Conservation (phyloP, 345 rosid genomes). For the Hibiscus trionum region DNA sequence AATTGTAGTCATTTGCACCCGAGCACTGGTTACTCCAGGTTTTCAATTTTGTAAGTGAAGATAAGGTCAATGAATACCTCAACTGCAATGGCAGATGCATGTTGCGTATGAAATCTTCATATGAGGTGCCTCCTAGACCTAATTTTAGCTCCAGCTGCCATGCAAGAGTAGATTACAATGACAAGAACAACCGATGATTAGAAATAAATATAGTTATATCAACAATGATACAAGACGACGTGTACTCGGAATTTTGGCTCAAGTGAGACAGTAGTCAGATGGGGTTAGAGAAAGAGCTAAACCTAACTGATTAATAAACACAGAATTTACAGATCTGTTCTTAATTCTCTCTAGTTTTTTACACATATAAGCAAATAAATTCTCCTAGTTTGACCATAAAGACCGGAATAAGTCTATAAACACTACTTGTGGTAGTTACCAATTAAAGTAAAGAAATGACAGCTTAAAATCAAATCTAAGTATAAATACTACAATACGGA, state of each 20-base stretch:
- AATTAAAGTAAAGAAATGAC: background rate
- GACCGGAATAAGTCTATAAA: background rate
- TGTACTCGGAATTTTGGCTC: too few species aligned
- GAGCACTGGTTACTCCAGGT: conserved; percentile 6
- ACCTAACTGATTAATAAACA: background rate
- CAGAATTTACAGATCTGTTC: too few species aligned
- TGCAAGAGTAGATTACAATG: conserved; percentile 6
- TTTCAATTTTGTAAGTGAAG: conserved; percentile 5
- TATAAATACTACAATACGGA: background rate
- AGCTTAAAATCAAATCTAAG: background rate
- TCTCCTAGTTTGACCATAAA: background rate
- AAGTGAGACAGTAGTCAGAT: background rate
- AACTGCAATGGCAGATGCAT: conserved; percentile 82
- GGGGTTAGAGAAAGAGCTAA: background rate
- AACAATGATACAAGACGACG: background rate
- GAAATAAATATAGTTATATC: background rate
- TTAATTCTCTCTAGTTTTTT: background rate
- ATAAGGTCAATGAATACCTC: conserved; percentile 42
- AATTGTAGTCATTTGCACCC: conserved; percentile 1
- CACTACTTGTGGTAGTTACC: background rate
- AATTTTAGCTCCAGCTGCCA: conserved; percentile 84
- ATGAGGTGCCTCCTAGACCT: conserved; percentile 88
- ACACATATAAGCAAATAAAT: background rate
- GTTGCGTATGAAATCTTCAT: conserved; percentile 79
- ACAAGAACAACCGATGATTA: background rate